Evolutionary conservation across 306 rosid genomes (phyloP).

Genomic region (Mimosa pudica): DNA sequence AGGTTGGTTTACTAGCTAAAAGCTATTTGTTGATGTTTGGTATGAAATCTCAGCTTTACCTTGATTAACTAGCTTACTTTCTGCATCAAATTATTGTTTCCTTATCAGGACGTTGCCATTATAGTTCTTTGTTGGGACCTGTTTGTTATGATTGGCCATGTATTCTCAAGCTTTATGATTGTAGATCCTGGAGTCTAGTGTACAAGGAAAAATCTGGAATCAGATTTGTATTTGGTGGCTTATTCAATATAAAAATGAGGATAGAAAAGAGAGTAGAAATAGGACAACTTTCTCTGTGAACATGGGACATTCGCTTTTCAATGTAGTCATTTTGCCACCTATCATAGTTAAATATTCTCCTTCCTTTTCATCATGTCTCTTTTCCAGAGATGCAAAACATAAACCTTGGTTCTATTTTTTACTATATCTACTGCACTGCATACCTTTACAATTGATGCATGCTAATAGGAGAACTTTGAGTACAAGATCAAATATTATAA

Average conservation of each 20-base stretch:
- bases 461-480: neutral
- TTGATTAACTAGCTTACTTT: constrained; percentile 42
- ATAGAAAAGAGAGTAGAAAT: neutral
- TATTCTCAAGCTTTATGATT: neutral
- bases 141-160: neutral
- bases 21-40: neutral
- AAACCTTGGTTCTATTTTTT: neutral
- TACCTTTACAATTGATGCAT: neutral
- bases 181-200: neutral
- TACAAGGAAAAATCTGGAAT: neutral
- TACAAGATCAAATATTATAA: too few relatives aligned
- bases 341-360: neutral
- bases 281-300: neutral
- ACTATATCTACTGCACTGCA: neutral
- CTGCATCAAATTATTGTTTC: neutral
- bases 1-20: neutral
- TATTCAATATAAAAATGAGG: neutral
- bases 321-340: neutral
- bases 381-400: neutral
- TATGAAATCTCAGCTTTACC: constrained; percentile 42
- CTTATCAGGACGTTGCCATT: neutral
- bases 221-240: neutral
- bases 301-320: neutral
- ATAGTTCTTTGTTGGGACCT: neutral
- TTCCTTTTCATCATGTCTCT: neutral